These are phyloP conservation scores for Eucalyptus erythrocorys DNA, from an alignment of 345 rosid genomes.

Conservation along the genomic window DNA sequence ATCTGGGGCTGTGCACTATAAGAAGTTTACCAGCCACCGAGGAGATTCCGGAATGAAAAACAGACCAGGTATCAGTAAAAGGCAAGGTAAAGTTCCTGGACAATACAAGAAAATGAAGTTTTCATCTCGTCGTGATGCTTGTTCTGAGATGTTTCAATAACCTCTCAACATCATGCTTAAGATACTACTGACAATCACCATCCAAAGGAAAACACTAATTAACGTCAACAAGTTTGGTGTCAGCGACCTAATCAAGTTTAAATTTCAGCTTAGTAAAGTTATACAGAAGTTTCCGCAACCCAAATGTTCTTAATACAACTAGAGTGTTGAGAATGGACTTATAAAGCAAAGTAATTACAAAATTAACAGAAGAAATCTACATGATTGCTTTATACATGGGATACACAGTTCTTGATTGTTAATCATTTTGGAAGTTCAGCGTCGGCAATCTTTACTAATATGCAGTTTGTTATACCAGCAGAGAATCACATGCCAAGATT, in stretches of 20 bases:
- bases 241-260: neutral
- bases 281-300: neutral
- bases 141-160: neutral
- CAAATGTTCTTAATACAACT: neutral
- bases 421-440: neutral
- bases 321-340: neutral
- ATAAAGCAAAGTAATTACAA: neutral
- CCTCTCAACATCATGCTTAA: neutral
- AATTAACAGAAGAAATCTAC: neutral
- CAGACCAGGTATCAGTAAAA: constrained; percentile 75
- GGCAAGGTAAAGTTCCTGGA: constrained; percentile 80
- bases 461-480: neutral
- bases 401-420: neutral
- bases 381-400: neutral
- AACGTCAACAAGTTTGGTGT: neutral
- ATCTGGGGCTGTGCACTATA: neutral
- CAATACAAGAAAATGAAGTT: neutral
- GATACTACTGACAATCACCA: neutral
- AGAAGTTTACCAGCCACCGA: constrained; percentile 79
- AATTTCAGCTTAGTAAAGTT: neutral
- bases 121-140: neutral
- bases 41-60: constrained; percentile 98
- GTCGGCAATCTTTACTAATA: neutral
- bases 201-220: neutral
- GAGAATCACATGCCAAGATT: neutral